These are phyloP conservation scores for Heterobasidion annosum DNA, from an alignment of 1,284 basidiomycete species.

Conservation along the genomic window DNA sequence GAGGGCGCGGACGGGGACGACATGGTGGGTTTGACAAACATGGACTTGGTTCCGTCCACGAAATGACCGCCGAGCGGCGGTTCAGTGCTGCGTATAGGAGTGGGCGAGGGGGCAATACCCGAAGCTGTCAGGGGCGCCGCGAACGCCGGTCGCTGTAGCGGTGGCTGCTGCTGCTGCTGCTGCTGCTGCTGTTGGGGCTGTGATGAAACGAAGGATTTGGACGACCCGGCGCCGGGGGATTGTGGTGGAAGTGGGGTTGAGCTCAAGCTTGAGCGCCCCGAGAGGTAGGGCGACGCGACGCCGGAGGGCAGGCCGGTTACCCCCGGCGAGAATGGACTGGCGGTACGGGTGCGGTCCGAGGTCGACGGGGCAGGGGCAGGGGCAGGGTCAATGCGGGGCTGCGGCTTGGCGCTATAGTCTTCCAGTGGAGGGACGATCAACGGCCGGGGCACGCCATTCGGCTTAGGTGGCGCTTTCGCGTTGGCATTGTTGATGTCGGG, in stretches of 20 bases:
- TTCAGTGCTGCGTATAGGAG: constrained; percentile 22
- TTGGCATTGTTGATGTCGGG: constrained; percentile 65
- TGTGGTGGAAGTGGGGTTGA: constrained; percentile 26
- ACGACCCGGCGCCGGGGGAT: constrained; percentile 46
- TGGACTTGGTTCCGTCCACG: constrained; percentile 66
- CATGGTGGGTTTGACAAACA: constrained; percentile 47
- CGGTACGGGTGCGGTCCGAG: not conserved
- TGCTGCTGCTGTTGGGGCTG: constrained; percentile 5
- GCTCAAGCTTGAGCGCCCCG: constrained; percentile 9
- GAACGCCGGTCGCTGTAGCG: constrained; percentile 9
- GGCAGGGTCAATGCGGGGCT: constrained; percentile 22
- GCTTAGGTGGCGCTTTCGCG: constrained; percentile 41
- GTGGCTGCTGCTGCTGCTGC: not conserved
- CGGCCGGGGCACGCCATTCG: constrained; percentile 48
- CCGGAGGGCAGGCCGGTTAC: constrained; percentile 8
- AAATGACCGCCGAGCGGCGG: constrained; percentile 57
- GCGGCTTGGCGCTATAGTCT: constrained; percentile 36
- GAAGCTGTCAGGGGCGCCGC: constrained; percentile 3
- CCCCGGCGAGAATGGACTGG: constrained; percentile 4
- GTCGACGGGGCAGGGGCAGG: too few relatives aligned
- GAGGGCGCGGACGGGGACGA: constrained; percentile 23
- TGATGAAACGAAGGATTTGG: constrained; percentile 13
- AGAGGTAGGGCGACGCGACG: constrained; percentile 1
- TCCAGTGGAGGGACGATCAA: constrained; percentile 54
- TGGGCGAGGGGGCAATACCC: constrained; percentile 11